Conservation (phyloP, 2,329 filamentous ascomycete species). For the Nemania sp. region DNA sequence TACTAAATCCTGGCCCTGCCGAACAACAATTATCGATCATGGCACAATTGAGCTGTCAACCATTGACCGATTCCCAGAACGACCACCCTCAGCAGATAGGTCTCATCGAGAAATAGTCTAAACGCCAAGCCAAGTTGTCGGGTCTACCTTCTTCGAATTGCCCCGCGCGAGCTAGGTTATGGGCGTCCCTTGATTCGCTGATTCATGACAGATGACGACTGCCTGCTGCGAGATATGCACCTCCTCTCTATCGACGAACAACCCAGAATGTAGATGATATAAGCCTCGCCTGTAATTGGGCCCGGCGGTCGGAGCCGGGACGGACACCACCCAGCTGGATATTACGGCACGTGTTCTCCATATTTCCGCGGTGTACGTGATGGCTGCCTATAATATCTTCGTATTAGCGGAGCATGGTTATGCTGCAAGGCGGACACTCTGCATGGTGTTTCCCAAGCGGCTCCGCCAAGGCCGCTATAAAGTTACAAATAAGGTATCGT, state of each 20-base stretch:
- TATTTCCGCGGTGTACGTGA: constrained; percentile 3
- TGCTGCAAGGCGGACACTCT: too few species aligned
- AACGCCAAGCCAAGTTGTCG: neutral
- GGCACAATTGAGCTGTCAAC: neutral
- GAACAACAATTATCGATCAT: neutral
- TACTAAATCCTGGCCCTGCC: neutral
- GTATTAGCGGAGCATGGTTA: too few species aligned
- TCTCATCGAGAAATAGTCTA: neutral
- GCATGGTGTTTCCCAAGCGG: too few species aligned
- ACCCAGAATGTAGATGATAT: constrained; percentile 11
- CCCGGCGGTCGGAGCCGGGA: constrained; percentile 1
- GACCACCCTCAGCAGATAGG: constrained; percentile 12
- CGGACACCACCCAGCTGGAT: neutral
- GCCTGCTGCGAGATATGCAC: neutral
- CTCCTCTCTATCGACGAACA: neutral
- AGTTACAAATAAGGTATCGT: constrained; percentile 6
- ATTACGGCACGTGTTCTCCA: constrained; percentile 1
- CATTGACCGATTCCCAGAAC: neutral
- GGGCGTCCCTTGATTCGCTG: neutral
- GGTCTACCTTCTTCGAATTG: neutral
- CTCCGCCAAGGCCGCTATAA: neutral
- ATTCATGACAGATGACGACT: neutral
- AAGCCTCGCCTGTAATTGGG: constrained; percentile 12
- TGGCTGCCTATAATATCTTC: neutral
- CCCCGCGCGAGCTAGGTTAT: constrained; percentile 4